These are phyloP conservation scores for Aspergillus tanneri DNA, from an alignment of 2,329 filamentous ascomycete species.

Conservation along the genomic window DNA sequence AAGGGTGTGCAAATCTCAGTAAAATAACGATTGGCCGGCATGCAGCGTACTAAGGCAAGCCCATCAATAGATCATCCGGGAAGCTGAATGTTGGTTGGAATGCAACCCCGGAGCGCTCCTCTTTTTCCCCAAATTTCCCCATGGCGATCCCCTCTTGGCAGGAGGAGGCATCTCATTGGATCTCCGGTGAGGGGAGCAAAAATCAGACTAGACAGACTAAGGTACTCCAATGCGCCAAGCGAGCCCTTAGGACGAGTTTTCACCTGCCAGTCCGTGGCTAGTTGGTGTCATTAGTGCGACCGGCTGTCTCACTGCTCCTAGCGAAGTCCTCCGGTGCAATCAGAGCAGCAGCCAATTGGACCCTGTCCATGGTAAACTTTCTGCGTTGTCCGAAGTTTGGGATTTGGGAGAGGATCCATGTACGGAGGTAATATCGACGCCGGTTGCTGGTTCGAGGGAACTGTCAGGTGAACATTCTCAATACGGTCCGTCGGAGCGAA, in stretches of 20 bases:
- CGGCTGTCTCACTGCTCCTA: background rate
- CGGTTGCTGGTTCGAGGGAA: background rate
- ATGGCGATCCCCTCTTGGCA: constrained; percentile 15
- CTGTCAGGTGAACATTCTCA: background rate
- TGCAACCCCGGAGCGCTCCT: constrained; percentile 4
- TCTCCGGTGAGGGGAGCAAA: constrained; percentile 8
- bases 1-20: too few relatives aligned
- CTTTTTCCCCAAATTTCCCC: constrained; percentile 18
- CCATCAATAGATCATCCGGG: background rate
- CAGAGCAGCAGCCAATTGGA: background rate
- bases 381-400: background rate
- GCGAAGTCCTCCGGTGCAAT: background rate
- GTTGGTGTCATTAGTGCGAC: background rate
- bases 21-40: background rate
- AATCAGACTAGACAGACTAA: too few relatives aligned
- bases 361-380: background rate
- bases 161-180: constrained; percentile 10
- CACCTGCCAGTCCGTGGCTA: background rate
- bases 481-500: background rate
- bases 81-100: background rate
- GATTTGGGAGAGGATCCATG: background rate
- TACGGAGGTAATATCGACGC: background rate
- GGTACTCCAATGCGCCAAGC: too few relatives aligned
- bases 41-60: background rate
- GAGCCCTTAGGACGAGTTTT: too few relatives aligned